Percentiles rank a stretch among this genome's conserved stretches.
Evolutionary conservation across 371 early-diverging fungal species (phyloP).

Genomic region (Apophysomyces sp.): DNA sequence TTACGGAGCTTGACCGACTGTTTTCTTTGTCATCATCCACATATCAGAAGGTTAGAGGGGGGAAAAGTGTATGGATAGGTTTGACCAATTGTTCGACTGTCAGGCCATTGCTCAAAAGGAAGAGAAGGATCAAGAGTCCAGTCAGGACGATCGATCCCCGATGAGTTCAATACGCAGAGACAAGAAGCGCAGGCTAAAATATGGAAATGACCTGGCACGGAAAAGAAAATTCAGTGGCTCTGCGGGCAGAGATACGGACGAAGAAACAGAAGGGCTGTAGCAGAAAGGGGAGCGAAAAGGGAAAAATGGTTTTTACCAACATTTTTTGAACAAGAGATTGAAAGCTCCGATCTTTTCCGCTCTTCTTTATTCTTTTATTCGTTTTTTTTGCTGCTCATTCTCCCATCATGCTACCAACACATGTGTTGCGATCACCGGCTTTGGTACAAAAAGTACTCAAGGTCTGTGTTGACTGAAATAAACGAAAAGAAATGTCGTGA

Average conservation of each 20-base stretch:
- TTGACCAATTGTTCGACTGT: not conserved
- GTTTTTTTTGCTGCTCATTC: not conserved
- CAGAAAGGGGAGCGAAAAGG: not conserved
- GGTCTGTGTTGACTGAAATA: not conserved
- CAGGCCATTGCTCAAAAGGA: conserved; percentile 60
- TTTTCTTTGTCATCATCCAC: conserved; percentile 67
- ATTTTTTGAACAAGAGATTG: not conserved
- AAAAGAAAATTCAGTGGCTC: conserved; percentile 32
- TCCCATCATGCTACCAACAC: conserved; percentile 11
- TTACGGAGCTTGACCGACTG: conserved; percentile 61
- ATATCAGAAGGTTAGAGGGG: conserved; percentile 54
- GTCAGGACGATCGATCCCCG: conserved; percentile 51
- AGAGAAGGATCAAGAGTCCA: conserved; percentile 54
- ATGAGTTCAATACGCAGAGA: conserved; percentile 26
- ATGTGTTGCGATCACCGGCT: conserved; percentile 14
- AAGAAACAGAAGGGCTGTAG: not conserved
- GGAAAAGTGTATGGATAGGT: not conserved
- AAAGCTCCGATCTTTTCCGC: not conserved
- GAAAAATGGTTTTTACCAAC: not conserved
- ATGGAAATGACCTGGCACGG: conserved; percentile 13
- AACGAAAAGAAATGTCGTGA: not conserved
- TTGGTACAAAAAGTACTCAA: conserved; percentile 20
- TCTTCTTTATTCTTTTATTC: not conserved
- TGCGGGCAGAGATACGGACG: conserved; percentile 3
- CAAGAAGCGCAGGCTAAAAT: conserved; percentile 35